Percentiles rank a stretch among this genome's conserved stretches.
These are phyloP conservation scores for Fusarium metavorans DNA, from an alignment of 2,329 filamentous ascomycete species.

Conservation along the genomic window DNA sequence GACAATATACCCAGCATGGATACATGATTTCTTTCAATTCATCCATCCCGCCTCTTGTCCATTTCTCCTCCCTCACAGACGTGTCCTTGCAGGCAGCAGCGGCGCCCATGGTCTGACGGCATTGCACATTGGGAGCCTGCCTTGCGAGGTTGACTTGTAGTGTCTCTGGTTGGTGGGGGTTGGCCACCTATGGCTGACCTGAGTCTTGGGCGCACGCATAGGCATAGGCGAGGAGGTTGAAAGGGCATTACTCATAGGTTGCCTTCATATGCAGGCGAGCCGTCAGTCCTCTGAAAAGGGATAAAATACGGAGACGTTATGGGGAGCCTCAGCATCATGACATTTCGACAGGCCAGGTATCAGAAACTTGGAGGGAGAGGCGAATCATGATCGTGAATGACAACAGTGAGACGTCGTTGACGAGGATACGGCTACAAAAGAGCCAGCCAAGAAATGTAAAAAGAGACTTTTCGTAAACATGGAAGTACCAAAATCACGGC, in stretches of 20 bases:
- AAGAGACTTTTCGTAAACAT: background rate
- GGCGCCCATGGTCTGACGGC: background rate
- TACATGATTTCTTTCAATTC: constrained; percentile 4
- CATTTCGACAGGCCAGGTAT: background rate
- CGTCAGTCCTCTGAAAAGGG: background rate
- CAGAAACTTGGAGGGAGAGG: background rate
- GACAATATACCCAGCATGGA: background rate
- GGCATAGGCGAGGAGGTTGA: background rate
- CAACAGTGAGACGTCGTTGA: background rate
- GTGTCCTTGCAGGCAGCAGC: constrained; percentile 1
- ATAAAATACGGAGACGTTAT: background rate
- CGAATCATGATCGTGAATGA: background rate
- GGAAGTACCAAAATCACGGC: background rate
- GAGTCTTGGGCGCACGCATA: background rate
- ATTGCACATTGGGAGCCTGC: constrained; percentile 4
- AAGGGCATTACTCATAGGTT: background rate
- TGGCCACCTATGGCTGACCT: background rate
- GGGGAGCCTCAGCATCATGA: background rate
- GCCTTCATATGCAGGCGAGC: background rate
- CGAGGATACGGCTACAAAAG: background rate
- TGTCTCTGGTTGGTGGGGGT: background rate
- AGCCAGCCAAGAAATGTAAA: background rate
- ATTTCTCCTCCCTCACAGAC: constrained; percentile 8
- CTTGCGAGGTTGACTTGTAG: background rate
- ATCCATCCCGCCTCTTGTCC: background rate